Evolutionary conservation across 1,139 yeast genomes (phyloP).

Genomic region (Zygosaccharomyces pseudobailii): DNA sequence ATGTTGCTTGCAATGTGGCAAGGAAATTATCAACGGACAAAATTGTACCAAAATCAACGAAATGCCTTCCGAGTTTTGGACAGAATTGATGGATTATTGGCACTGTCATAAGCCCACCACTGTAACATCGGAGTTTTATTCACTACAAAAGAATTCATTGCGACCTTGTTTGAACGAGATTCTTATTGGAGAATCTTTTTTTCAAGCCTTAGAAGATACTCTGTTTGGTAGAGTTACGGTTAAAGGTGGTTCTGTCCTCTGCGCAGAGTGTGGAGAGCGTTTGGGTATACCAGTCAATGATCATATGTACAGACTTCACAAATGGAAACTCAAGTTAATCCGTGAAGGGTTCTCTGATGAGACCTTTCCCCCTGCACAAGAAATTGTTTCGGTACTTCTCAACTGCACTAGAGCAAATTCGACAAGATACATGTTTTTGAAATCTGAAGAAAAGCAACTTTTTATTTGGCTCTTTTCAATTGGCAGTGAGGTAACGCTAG

Average conservation of each 20-base stretch:
- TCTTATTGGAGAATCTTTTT: constrained; percentile 26
- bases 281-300: constrained; percentile 23
- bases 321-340: constrained; percentile 23
- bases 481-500: constrained; percentile 17
- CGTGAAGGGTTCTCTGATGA: constrained; percentile 4
- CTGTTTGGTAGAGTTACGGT: constrained; percentile 6
- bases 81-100: constrained; percentile 96
- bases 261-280: constrained; percentile 15
- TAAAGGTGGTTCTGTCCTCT: constrained; percentile 6
- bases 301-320: constrained; percentile 18
- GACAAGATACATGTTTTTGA: constrained; percentile 20
- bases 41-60: constrained; percentile 41
- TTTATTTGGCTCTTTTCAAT: constrained; percentile 30
- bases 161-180: constrained; percentile 18
- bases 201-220: constrained; percentile 17
- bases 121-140: background rate
- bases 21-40: constrained; percentile 8
- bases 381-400: constrained; percentile 19
- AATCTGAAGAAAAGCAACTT: constrained; percentile 8
- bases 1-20: constrained; percentile 18
- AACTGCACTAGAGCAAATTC: constrained; percentile 22
- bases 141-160: constrained; percentile 8
- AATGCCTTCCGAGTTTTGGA: constrained; percentile 92
- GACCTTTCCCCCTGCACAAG: constrained; percentile 19
- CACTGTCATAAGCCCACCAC: constrained; percentile 87